Percentiles rank a stretch among this genome's conserved stretches.
phyloP scores from a whole-genome alignment of 164 flowering plant species.

The Cinnamomum micranthum region DNA sequence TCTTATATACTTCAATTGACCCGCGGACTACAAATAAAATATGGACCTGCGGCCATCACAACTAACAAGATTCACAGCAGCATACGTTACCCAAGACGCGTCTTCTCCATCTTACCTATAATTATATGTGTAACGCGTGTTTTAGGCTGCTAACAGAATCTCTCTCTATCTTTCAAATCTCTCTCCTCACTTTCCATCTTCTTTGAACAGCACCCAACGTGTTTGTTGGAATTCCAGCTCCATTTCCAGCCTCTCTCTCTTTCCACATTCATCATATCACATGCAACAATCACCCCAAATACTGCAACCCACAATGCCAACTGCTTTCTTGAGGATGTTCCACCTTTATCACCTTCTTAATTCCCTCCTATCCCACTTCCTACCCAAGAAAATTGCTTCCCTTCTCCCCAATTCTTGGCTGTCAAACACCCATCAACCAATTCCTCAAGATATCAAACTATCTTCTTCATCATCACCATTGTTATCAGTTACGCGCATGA shows the following conservation, averaged over 20 bases:
- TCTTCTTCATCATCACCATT: not conserved
- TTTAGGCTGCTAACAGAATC: no score
- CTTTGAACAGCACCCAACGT: no score
- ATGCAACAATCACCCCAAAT: not conserved
- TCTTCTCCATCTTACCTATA: not conserved
- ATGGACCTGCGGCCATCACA: no score
- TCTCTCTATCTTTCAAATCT: no score
- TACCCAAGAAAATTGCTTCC: slow-evolving; percentile 1
- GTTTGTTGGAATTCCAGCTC: not conserved
- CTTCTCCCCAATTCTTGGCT: not conserved
- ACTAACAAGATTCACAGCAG: not conserved
- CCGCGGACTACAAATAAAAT: not conserved
- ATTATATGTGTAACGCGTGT: not conserved
- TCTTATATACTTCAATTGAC: not conserved
- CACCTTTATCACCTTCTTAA: slow-evolving; percentile 6
- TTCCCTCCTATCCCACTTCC: not conserved
- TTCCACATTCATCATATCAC: not conserved
- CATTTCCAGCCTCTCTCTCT: not conserved
- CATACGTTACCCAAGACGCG: not conserved
- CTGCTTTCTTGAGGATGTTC: not conserved
- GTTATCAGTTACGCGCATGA: not conserved
- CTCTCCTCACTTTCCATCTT: no score
- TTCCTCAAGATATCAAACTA: not conserved
- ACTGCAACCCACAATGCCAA: not conserved
- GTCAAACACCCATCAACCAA: not conserved